phyloP scores from a whole-genome alignment of 768 basidiomycete species.

The Phanerochaete sordida region DNA sequence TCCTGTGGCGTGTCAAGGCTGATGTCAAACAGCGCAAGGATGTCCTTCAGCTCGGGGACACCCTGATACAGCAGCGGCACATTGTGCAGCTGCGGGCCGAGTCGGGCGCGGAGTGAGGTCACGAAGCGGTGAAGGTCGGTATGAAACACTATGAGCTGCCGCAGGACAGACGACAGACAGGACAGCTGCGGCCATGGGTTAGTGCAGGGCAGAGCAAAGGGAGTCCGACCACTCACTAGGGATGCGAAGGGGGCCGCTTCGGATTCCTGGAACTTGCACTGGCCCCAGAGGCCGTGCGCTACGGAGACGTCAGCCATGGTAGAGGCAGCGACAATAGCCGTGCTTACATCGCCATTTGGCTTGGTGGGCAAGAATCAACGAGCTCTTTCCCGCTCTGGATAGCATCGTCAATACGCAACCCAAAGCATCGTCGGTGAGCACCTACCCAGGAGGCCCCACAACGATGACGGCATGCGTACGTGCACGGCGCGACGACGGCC shows the following conservation, averaged over 20 bases:
- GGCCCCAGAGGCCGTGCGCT: constrained; percentile 70
- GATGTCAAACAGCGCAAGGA: constrained; percentile 54
- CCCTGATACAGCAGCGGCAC: constrained; percentile 69
- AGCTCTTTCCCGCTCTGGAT: constrained; percentile 65
- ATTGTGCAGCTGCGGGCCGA: constrained; percentile 70
- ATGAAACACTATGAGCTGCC: constrained; percentile 72
- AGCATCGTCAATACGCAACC: not conserved
- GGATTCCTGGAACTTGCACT: constrained; percentile 65
- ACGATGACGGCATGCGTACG: constrained; percentile 61
- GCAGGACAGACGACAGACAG: constrained; percentile 66
- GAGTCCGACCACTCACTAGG: constrained; percentile 37
- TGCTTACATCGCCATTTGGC: constrained; percentile 64
- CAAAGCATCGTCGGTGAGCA: not conserved
- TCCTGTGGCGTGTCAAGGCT: constrained; percentile 49
- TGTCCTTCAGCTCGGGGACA: constrained; percentile 64
- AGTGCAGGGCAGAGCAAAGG: not conserved
- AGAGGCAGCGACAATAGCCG: not conserved
- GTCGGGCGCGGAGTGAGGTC: constrained; percentile 47
- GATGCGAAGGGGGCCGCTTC: constrained; percentile 70
- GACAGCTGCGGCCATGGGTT: constrained; percentile 40
- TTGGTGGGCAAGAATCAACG: constrained; percentile 64
- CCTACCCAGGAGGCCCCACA: constrained; percentile 61
- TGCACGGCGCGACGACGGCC: constrained; percentile 35
- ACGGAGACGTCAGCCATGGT: not conserved
- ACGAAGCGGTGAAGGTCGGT: constrained; percentile 70